Conservation (phyloP, 2,329 filamentous ascomycete genomes). For the Aspergillus fumigatus region DNA sequence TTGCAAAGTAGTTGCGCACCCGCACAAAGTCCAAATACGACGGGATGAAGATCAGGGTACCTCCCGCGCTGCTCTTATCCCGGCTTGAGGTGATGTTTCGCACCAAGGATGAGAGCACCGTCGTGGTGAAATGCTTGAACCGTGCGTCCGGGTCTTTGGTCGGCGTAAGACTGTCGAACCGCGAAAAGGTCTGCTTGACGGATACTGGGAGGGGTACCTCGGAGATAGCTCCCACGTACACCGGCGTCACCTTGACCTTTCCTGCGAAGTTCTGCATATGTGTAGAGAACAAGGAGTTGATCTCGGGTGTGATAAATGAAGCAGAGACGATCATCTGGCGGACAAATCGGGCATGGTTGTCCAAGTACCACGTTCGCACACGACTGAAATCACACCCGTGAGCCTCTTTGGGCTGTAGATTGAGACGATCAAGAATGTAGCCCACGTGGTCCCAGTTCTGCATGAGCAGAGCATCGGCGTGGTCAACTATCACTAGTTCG, state of each 20-base stretch:
- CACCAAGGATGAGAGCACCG: constrained; percentile 69
- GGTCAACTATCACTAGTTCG: constrained; percentile 84
- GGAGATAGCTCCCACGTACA: constrained; percentile 68
- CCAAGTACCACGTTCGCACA: constrained; percentile 88
- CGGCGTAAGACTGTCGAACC: constrained; percentile 69
- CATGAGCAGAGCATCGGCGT: constrained; percentile 90
- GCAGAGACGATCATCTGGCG: constrained; percentile 82
- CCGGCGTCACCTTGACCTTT: constrained; percentile 66
- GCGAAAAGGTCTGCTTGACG: constrained; percentile 82
- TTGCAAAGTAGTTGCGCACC: constrained; percentile 86
- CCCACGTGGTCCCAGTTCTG: constrained; percentile 98
- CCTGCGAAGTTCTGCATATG: constrained; percentile 78
- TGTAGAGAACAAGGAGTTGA: constrained; percentile 71
- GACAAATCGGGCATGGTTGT: constrained; percentile 72
- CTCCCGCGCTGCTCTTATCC: constrained; percentile 53
- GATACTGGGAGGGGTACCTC: constrained; percentile 60
- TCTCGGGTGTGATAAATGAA: constrained; percentile 81
- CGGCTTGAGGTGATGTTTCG: constrained; percentile 48
- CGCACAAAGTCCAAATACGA: constrained; percentile 94
- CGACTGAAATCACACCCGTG: constrained; percentile 93
- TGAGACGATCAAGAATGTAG: constrained; percentile 86
- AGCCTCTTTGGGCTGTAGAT: constrained; percentile 80
- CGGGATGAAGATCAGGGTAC: constrained; percentile 83
- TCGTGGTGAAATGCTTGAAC: constrained; percentile 85
- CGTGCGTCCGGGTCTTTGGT: constrained; percentile 76